Conservation (phyloP, 208 protist genomes). For the Crithidia fasciculata region DNA sequence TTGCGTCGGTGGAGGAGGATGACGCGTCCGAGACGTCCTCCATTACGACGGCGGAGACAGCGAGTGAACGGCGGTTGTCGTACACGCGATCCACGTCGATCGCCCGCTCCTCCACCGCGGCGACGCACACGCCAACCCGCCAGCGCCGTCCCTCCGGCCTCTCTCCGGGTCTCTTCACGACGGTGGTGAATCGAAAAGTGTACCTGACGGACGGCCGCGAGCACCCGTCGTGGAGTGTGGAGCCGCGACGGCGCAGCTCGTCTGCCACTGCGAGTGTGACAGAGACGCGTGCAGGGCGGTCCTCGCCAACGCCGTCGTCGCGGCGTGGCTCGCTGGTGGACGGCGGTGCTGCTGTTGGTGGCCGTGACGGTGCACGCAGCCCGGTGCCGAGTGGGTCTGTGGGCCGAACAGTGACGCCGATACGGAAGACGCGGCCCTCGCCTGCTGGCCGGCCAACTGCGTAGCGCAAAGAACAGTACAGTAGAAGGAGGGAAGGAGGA, state of each 20-base stretch:
- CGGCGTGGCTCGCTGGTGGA: conserved; percentile 4
- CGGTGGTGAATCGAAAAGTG: conserved; percentile 12
- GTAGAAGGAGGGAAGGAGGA: not conserved
- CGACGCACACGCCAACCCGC: not conserved
- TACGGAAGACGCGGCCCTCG: conserved; percentile 10
- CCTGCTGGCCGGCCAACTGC: not conserved
- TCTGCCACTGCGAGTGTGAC: not conserved
- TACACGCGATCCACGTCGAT: not conserved
- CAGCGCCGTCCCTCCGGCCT: conserved; percentile 12
- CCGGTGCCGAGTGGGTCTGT: not conserved
- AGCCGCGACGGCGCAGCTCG: conserved; percentile 5
- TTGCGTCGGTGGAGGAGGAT: not conserved
- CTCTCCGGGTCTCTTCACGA: conserved; percentile 13
- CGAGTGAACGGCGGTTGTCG: not conserved
- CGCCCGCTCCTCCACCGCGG: not conserved
- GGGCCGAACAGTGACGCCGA: conserved; percentile 14
- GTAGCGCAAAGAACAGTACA: not conserved
- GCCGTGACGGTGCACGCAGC: conserved; percentile 2
- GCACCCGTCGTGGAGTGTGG: conserved; percentile 12
- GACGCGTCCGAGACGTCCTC: not conserved
- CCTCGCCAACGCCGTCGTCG: not conserved
- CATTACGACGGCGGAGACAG: not conserved
- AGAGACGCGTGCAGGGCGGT: not conserved
- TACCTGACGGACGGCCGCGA: conserved; percentile 12
- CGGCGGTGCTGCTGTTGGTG: too few species aligned